A percentile compares a stretch with the other conserved stretches of the same genome.
Conservation (phyloP, 495 filamentous ascomycete genomes). For the Cercophora scortea region DNA sequence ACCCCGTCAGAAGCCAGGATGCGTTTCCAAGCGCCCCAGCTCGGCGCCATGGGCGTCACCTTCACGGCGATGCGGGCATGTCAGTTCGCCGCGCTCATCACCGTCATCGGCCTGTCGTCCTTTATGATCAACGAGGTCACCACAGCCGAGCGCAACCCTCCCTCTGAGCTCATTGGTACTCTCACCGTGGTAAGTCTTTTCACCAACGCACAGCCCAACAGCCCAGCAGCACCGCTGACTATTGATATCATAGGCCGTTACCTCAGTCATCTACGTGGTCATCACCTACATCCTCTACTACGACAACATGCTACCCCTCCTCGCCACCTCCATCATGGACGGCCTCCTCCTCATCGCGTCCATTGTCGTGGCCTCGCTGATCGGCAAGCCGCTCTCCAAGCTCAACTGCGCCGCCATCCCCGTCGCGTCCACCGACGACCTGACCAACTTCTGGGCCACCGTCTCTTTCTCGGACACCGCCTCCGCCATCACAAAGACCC, state of each 20-base stretch:
- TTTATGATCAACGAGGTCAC: constrained; percentile 80
- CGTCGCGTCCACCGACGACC: not conserved
- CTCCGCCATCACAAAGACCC: constrained; percentile 10
- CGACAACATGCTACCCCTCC: constrained; percentile 68
- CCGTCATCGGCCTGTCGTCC: constrained; percentile 71
- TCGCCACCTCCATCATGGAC: constrained; percentile 61
- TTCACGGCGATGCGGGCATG: constrained; percentile 68
- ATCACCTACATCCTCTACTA: constrained; percentile 76
- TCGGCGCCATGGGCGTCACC: constrained; percentile 71
- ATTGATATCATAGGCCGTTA: constrained; percentile 49
- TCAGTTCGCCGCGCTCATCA: constrained; percentile 64
- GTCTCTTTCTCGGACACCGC: constrained; percentile 1
- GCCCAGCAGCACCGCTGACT: not conserved
- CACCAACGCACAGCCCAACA: not conserved
- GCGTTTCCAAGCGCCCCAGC: constrained; percentile 51
- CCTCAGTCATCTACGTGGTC: constrained; percentile 69
- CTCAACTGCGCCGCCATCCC: constrained; percentile 59
- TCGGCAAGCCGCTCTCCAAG: constrained; percentile 76
- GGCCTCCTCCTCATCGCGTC: constrained; percentile 62
- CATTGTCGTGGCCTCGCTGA: constrained; percentile 63
- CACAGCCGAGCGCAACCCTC: constrained; percentile 51
- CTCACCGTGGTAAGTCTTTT: constrained; percentile 65
- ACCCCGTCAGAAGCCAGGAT: constrained; percentile 27
- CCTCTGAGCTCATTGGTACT: constrained; percentile 67
- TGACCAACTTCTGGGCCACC: constrained; percentile 7